Evolutionary conservation across 129 eudicot genomes (phyloP), one percentile per base, ranked within the genome.

Genomic region (Scalesia atractyloides): DNA sequence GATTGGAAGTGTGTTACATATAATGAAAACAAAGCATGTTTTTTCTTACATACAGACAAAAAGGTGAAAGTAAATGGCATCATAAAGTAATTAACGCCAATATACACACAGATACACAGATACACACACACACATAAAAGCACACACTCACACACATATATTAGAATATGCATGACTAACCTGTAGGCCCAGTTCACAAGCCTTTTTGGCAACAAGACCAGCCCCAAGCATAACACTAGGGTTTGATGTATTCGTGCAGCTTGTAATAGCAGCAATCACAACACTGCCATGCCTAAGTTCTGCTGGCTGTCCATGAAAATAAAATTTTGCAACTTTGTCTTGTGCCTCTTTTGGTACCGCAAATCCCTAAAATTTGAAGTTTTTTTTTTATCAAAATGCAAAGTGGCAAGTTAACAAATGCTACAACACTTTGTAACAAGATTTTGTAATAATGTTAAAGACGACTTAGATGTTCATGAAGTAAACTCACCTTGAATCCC

Each of bases 161-260:
- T 13, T 14, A 14, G 11, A 19, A 51, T 41, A 39, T 12, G 22
- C 15, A 50, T 41, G 53, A 85, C 91, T 83, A 64, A 94, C 98
- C 92, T 90, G 85, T 76, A 94, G 87, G 70, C 99, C 96, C 75
- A 90, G 66, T 46, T 94, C 97, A 80, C 88, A 85, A 30, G 99
- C 99, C 77, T 94, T 94, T 77, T 94, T 94, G 8, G 97, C 97
- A 72, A 94, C 99, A 74, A 94, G 92, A 80, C 82, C 99, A 53
- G 99, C 99, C 77, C 97, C 99, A 81, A 94, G 91, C 99, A 94
- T 94, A 56, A 94, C 99, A 88, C 99, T 94, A 37, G 99, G 99
- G 83, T 94, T 94, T 74, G 99, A 94, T 74, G 99, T 94, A 79
- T 94, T 94, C 66, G 99, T 94, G 82, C 99, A 94, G 44, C 99